A percentile compares a stretch with the other conserved stretches of the same genome.
Conservation (phyloP, 805 yeast genomes). For the Wickerhamomyces queroliae region DNA sequence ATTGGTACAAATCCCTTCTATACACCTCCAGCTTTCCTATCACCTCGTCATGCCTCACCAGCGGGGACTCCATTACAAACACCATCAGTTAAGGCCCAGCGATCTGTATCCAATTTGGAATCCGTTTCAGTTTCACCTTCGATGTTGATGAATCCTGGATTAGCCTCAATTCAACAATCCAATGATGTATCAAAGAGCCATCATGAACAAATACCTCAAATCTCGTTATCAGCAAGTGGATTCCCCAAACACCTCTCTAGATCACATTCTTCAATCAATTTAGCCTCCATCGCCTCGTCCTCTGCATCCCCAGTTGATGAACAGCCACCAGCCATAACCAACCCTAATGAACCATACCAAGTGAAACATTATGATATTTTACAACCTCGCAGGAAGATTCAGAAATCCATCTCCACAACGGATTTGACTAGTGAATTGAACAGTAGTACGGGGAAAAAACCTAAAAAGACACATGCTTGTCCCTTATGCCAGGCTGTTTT, state of each 20-base stretch:
- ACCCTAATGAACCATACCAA: slow-evolving; percentile 2
- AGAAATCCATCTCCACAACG: slow-evolving; percentile 15
- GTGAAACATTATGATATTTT: slow-evolving; percentile 20
- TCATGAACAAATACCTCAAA: not conserved
- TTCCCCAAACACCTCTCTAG: slow-evolving; percentile 15
- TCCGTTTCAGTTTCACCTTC: slow-evolving; percentile 19
- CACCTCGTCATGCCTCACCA: slow-evolving; percentile 29
- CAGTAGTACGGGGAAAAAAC: slow-evolving; percentile 25
- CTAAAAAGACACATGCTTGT: slow-evolving; percentile 55
- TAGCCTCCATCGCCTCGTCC: slow-evolving; percentile 45
- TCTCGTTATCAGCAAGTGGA: slow-evolving; percentile 2
- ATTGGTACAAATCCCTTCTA: slow-evolving; percentile 41
- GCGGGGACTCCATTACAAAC: slow-evolving; percentile 19
- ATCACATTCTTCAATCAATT: slow-evolving; percentile 47
- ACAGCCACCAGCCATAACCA: not conserved
- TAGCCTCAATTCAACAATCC: not conserved
- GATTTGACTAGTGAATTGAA: slow-evolving; percentile 15
- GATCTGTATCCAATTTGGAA: slow-evolving; percentile 2
- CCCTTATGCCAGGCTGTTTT: slow-evolving; percentile 57
- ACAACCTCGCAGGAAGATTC: slow-evolving; percentile 16
- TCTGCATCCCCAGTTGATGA: slow-evolving; percentile 7
- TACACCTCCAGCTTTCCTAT: slow-evolving; percentile 37
- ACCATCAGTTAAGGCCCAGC: slow-evolving; percentile 11
- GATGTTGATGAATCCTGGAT: slow-evolving; percentile 15
- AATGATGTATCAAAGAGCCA: not conserved